Evolutionary conservation across 2,329 filamentous ascomycete genomes (phyloP).

Genomic region (Stemphylium lycopersici): DNA sequence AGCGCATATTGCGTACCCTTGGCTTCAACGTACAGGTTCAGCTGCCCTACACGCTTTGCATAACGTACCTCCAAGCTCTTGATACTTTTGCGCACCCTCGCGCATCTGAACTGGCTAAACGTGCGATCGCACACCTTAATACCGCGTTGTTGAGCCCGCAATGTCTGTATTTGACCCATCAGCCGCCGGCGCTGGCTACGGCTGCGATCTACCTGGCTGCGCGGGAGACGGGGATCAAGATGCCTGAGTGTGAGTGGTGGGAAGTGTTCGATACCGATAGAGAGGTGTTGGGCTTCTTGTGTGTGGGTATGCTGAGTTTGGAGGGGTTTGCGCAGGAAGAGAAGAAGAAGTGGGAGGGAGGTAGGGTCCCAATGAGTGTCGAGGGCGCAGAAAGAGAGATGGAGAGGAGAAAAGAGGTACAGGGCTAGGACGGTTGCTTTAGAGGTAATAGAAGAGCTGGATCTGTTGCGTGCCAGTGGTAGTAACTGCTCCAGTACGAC

Average conservation of each 20-base stretch:
- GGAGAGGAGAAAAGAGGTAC: conserved; percentile 51
- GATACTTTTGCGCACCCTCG: conserved; percentile 63
- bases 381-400: conserved; percentile 66
- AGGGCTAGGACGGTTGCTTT: background rate
- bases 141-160: conserved; percentile 85
- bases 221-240: conserved; percentile 73
- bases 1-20: conserved; percentile 74
- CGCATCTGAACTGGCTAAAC: conserved; percentile 63
- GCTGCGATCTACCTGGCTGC: conserved; percentile 91
- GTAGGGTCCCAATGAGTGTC: conserved; percentile 64
- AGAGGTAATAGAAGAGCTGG: background rate
- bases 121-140: conserved; percentile 81
- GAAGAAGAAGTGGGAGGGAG: conserved; percentile 58
- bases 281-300: conserved; percentile 91
- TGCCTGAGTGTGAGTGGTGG: conserved; percentile 92
- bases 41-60: conserved; percentile 81
- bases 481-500: too few species aligned
- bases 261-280: conserved; percentile 96
- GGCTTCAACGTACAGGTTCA: conserved; percentile 85
- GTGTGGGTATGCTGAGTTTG: conserved; percentile 82
- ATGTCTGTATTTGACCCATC: conserved; percentile 88
- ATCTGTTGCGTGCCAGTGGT: background rate
- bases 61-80: conserved; percentile 92
- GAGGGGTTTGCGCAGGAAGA: conserved; percentile 71
- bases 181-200: conserved; percentile 82